A percentile compares a stretch with the other conserved stretches of the same genome.
Conservation (phyloP, 73 alveolate species). For the Paramecium sexaurelia region DNA sequence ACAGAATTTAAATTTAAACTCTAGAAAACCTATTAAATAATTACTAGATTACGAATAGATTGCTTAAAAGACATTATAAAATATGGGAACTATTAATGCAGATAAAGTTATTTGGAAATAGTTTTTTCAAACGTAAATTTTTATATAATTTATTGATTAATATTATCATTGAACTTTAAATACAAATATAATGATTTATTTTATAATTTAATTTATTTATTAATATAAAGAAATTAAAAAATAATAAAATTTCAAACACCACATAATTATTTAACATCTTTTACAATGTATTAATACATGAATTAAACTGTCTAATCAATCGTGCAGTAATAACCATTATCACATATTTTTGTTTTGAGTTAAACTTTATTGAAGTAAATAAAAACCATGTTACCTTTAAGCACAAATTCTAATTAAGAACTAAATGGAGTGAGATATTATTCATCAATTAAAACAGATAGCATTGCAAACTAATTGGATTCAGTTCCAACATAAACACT, state of each 20-base stretch:
- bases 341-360: constrained; percentile 16
- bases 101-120: constrained; percentile 33
- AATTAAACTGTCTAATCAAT: neutral
- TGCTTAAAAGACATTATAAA: neutral
- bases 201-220: too few relatives aligned
- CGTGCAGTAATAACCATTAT: neutral
- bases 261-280: neutral
- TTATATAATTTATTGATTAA: constrained; percentile 52
- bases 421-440: neutral
- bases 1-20: neutral
- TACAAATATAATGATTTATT: neutral
- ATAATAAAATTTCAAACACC: neutral
- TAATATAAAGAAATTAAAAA: neutral
- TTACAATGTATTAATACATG: neutral
- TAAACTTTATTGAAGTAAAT: neutral
- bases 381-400: neutral
- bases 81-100: neutral
- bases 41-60: constrained; percentile 18
- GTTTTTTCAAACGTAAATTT: constrained; percentile 30
- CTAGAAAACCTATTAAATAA: neutral
- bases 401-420: neutral
- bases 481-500: constrained; percentile 29
- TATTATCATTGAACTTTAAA: constrained; percentile 31
- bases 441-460: neutral
- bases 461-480: constrained; percentile 25